Base-by-base conservation (phyloP, 2,329 filamentous ascomycete genomes). In the Alternaria arborescens region DNA sequence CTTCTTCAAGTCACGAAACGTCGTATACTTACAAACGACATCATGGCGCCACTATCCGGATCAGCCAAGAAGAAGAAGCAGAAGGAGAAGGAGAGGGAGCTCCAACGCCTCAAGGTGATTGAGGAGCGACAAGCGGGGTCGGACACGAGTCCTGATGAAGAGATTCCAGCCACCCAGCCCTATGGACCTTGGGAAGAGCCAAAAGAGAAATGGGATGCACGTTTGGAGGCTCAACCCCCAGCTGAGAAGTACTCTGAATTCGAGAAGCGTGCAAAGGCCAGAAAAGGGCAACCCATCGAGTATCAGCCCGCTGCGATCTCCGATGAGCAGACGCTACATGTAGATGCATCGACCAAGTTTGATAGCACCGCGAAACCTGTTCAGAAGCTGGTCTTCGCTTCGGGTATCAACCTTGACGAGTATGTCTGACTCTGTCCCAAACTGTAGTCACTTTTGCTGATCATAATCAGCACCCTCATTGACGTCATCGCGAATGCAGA, bases 401-500 rank as follows among this genome's bases (percentile, higher is more conserved):
- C 50, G 16, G 50, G 50, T 2, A 52, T 52, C n/a, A 52, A 52
- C n/a, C 11, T 52, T 4, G 50, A 52, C 50, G 50, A 52, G 50
- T 52, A 52, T 30, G 50, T 30, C 2, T 8, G 12, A 52, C n/a
- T 30, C 14, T 8, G n/a, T 30, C 24, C 2, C 1, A 26, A 11
- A 10, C 28, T 12, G 24, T 52, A 8, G 11, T 16, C 26, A 43
- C 22, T 30, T 11, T 1, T 8, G 50, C 50, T 52, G 50, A 52
- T 52, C 5, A n/a, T 26, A 26, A n/a, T 36, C 32, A 50, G 46
- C 32, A 50, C 32, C 30, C 42, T 54, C 5, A 32, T 54, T 8
- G 52, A 54, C 40, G 40, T 54, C 52, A 54, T 54, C 5, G 52
- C 52, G 26, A 54, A 54, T 32, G 52, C 52, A 41, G 52, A 54